Evolutionary conservation across 805 yeast genomes (phyloP).

Genomic region (Zygosaccharomyces bisporus): DNA sequence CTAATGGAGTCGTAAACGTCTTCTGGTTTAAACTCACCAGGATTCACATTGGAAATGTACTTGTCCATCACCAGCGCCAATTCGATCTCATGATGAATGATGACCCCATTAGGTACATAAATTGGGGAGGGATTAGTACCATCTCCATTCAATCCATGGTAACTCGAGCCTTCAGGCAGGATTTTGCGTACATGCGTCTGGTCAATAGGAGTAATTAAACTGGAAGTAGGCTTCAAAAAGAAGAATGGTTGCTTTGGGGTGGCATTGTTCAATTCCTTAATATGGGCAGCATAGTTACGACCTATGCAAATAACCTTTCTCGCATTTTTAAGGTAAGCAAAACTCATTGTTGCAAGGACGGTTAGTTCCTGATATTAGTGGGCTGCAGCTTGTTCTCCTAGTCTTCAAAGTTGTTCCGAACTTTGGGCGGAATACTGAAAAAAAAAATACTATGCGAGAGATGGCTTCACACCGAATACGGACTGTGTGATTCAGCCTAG

Average conservation of each 20-base stretch:
- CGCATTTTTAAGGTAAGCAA: conserved; percentile 54
- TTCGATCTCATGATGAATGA: conserved; percentile 91
- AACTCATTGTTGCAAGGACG: conserved; percentile 39
- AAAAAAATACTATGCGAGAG: not conserved
- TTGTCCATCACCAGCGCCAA: conserved; percentile 73
- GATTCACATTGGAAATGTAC: conserved; percentile 53
- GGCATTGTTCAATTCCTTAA: conserved; percentile 78
- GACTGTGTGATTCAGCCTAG: not conserved
- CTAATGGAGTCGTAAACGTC: conserved; percentile 76
- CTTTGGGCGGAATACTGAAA: not conserved
- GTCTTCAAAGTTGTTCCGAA: not conserved
- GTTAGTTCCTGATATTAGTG: not conserved
- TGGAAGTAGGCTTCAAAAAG: conserved; percentile 84
- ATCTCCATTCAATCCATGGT: conserved; percentile 26
- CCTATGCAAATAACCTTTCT: conserved; percentile 91
- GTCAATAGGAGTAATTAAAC: conserved; percentile 57
- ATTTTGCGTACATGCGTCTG: conserved; percentile 1
- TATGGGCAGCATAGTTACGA: conserved; percentile 95
- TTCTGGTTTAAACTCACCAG: conserved; percentile 49
- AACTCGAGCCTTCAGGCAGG: conserved; percentile 19
- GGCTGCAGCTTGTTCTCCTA: not conserved
- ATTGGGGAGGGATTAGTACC: conserved; percentile 62
- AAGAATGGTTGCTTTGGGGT: conserved; percentile 86
- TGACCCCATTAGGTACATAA: conserved; percentile 73
- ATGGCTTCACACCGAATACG: not conserved